Percentiles rank a stretch among this genome's conserved stretches.
These are phyloP conservation scores for Colletotrichum limetticola DNA, from an alignment of 2,329 filamentous ascomycete species.

Conservation along the genomic window DNA sequence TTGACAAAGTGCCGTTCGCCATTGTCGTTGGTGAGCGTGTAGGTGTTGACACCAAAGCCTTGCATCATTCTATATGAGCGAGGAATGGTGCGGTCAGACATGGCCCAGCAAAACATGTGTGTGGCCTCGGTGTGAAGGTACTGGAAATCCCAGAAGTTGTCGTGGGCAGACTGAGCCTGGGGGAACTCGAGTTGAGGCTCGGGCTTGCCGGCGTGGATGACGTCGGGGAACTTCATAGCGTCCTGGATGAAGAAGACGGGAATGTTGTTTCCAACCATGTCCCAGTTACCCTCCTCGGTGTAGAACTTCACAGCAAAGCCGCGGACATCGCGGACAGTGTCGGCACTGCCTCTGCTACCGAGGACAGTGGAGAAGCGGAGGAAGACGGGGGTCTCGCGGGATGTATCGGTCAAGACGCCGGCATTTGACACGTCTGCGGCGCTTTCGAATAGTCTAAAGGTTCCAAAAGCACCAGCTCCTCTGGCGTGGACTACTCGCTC, in stretches of 20 bases:
- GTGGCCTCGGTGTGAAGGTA: slow-evolving; percentile 76
- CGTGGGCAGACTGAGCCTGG: slow-evolving; percentile 76
- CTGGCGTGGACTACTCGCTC: slow-evolving; percentile 71
- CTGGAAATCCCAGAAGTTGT: slow-evolving; percentile 83
- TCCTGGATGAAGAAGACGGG: slow-evolving; percentile 83
- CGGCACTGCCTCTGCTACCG: slow-evolving; percentile 79
- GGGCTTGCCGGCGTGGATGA: slow-evolving; percentile 71
- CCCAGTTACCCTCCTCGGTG: slow-evolving; percentile 82
- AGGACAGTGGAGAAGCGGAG: slow-evolving; percentile 83
- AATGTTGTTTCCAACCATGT: slow-evolving; percentile 75
- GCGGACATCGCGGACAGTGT: slow-evolving; percentile 83
- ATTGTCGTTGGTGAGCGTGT: slow-evolving; percentile 72
- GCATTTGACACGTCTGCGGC: slow-evolving; percentile 72
- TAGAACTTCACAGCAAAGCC: slow-evolving; percentile 85
- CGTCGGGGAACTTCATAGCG: slow-evolving; percentile 77
- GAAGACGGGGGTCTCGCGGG: slow-evolving; percentile 74
- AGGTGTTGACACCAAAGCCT: slow-evolving; percentile 87
- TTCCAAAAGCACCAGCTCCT: slow-evolving; percentile 67
- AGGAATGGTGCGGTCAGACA: slow-evolving; percentile 80
- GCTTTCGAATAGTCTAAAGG: slow-evolving; percentile 58
- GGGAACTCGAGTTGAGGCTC: slow-evolving; percentile 78
- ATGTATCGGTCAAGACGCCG: slow-evolving; percentile 74
- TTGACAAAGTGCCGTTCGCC: slow-evolving; percentile 80
- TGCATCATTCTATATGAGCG: slow-evolving; percentile 87
- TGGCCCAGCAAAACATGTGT: slow-evolving; percentile 84